Evolutionary conservation across 331 rosid species (phyloP), one percentile per base, ranked within the genome.

Genomic region (Ulmus americana): DNA sequence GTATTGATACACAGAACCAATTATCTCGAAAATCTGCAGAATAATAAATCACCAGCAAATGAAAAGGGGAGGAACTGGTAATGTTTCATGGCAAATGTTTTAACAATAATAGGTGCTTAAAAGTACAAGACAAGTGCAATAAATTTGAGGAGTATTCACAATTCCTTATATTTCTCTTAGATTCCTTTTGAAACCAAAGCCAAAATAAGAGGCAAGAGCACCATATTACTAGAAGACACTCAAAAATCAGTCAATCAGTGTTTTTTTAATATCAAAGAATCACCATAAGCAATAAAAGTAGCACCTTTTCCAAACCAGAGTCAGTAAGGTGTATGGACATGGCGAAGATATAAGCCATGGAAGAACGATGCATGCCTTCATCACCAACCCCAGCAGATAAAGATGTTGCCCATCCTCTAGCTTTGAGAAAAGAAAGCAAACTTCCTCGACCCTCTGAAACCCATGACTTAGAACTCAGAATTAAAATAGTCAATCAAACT

Each of bases 401-500:
- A 74, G 90, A 80, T 72, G 97, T 87, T 64, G 86, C 91, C 98
- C 95, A 92, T 54, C 98, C 98, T 82, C 58, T 87, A 65, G 79
- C 80, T 81, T 89, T 92, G 68, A 92, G 81, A 80, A 80, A 82
- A 70, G 58, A 82, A 78, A 75, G 95, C 88, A 92, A 82, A 85
- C 98, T 92, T 76, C 98, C 98, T 63, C 81, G 82, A 54, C 98
- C 98, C 91, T 92, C 98, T 92, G 82, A 56, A 69, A 67, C 60
- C 41, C 67, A 75, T 71, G 62, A 70, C 59, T 75, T 18, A 73
- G 58, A 28, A 41, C 48, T 75, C 65, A 71, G 75, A 72, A 79
- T 71, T 28, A 59, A 67, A 77, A 75, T 46, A 61, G 14, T 35
- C 28, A 61, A 55, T 2, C 45, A 49, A 62, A 40, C 50, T 46